Conservation (phyloP, 23 red algal species). For the Agarophyton chilense region DNA sequence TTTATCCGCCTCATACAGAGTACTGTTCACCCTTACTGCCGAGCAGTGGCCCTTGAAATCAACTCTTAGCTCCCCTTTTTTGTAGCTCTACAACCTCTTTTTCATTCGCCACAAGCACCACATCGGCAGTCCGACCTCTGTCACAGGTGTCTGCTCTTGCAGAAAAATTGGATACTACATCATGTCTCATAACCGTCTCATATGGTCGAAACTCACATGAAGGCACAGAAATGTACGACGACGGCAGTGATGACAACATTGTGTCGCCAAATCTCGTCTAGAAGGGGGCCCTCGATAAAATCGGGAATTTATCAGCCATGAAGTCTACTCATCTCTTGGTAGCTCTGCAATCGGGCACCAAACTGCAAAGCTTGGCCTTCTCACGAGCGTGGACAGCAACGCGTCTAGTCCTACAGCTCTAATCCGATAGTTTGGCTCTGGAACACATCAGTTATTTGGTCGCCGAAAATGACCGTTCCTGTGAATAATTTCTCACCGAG, state of each 20-base stretch:
- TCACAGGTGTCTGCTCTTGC: no score
- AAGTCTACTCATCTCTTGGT: background rate
- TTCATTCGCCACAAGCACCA: no score
- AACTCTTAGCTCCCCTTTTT: no score
- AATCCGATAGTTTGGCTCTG: background rate
- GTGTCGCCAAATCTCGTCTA: background rate
- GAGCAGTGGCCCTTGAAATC: no score
- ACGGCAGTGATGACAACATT: no score
- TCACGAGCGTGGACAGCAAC: background rate
- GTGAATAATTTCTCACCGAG: background rate
- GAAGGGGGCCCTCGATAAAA: background rate
- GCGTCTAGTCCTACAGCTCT: background rate
- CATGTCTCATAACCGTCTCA: background rate
- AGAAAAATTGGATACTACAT: no score
- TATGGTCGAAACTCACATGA: background rate
- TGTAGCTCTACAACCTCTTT: no score
- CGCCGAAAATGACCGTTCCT: background rate
- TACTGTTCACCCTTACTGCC: no score
- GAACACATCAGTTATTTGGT: background rate
- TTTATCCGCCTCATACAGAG: no score
- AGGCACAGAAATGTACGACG: background rate
- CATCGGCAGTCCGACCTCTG: no score
- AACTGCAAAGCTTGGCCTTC: background rate
- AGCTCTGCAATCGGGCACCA: background rate
- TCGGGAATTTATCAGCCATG: background rate